Percentiles rank a stretch among this genome's conserved stretches.
These are phyloP conservation scores for Pythium oligandrum DNA, from an alignment of 352 stramenopile genomes.

Conservation along the genomic window DNA sequence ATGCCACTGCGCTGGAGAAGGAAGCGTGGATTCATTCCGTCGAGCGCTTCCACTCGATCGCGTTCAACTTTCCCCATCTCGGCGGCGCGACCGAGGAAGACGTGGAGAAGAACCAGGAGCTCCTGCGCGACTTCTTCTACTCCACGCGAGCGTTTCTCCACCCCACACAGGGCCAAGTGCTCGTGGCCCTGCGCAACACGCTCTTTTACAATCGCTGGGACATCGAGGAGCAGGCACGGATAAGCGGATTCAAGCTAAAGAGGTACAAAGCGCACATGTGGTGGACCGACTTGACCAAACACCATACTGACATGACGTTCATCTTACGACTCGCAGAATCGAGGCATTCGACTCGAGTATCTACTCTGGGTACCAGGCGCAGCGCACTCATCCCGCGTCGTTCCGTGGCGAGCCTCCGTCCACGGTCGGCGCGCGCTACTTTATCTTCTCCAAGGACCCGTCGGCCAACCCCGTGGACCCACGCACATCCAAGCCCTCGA, in stretches of 20 bases:
- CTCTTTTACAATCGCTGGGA: constrained; percentile 85
- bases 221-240: constrained; percentile 58
- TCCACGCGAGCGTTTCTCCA: constrained; percentile 57
- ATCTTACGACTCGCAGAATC: constrained; percentile 18
- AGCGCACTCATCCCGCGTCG: constrained; percentile 68
- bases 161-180: constrained; percentile 51
- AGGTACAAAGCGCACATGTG: constrained; percentile 22
- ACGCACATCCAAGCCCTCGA: neutral
- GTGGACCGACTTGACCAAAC: too few relatives aligned
- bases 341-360: constrained; percentile 59
- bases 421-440: constrained; percentile 60
- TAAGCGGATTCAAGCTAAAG: constrained; percentile 63
- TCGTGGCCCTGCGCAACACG: constrained; percentile 72
- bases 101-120: constrained; percentile 75
- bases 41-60: constrained; percentile 57
- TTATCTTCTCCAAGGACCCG: constrained; percentile 53
- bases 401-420: constrained; percentile 73
- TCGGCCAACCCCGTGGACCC: constrained; percentile 27
- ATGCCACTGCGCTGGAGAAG: constrained; percentile 60
- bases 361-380: constrained; percentile 73
- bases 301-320: too few relatives aligned
- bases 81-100: constrained; percentile 78
- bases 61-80: constrained; percentile 87
- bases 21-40: constrained; percentile 39
- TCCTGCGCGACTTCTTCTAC: constrained; percentile 75